Evolutionary conservation across 1,284 basidiomycete genomes (phyloP).

Genomic region (Tausonia pullulans): DNA sequence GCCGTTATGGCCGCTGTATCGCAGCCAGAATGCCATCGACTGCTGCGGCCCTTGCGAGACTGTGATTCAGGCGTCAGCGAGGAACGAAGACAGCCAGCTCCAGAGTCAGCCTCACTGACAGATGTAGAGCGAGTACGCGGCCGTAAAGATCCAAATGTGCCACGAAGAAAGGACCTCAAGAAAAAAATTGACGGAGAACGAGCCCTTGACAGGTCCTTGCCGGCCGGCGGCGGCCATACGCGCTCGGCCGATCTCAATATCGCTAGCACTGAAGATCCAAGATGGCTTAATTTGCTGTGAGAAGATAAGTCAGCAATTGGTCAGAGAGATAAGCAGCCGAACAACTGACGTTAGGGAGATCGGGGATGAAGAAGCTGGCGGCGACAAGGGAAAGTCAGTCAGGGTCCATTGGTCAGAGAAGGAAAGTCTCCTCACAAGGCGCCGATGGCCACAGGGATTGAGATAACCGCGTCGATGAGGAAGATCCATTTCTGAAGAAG

Average conservation of each 20-base stretch:
- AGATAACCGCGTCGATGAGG: constrained; percentile 18
- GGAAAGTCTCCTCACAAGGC: background rate
- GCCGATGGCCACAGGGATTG: constrained; percentile 11
- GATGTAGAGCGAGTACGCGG: constrained; percentile 5
- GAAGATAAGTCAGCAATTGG: background rate
- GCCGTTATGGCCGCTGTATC: background rate
- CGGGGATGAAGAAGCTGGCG: background rate
- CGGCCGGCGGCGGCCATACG: background rate
- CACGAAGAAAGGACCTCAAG: background rate
- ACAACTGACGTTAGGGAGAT: background rate
- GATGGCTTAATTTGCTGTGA: background rate
- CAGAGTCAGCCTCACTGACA: background rate
- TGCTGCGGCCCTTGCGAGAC: background rate
- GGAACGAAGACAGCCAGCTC: too few species aligned
- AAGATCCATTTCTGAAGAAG: constrained; percentile 18
- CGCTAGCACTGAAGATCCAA: constrained; percentile 2
- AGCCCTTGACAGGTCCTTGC: background rate
- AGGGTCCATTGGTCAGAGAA: background rate
- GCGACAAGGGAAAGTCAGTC: too few species aligned
- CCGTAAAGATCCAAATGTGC: constrained; percentile 9
- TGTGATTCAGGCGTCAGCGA: background rate
- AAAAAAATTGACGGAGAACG: background rate
- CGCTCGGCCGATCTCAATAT: constrained; percentile 1
- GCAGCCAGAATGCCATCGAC: constrained; percentile 8
- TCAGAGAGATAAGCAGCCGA: background rate